Base-by-base conservation (phyloP, 148 eudicot species). In the Rheum nobile region DNA sequence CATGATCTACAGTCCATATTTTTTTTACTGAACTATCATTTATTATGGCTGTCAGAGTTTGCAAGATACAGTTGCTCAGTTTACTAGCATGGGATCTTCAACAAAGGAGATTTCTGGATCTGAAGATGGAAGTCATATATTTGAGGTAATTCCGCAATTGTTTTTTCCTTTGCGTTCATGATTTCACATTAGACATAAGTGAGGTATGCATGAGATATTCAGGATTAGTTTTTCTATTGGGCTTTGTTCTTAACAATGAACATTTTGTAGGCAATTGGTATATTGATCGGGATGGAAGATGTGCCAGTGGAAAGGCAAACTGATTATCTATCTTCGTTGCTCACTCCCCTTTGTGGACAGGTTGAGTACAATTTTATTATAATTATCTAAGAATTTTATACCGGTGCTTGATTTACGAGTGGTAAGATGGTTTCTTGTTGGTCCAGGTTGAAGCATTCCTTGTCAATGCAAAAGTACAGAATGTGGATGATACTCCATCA, bases 261-360 rank as follows among this genome's bases (percentile, higher is more conserved):
- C 8, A 44, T 77, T 65, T 78, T 71, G 69, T 76, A 95, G 99
- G 99, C 97, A 39, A 91, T 95, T 79, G 99, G 99, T 75, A 86
- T 95, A 77, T 79, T 95, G 75, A 90, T 91, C 76, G 99, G 99
- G 73, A 90, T 91, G 97, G 99, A 95, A 82, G 93, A 90, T 73
- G 93, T 95, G 76, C 89, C 91, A 10, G 77, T 79, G 46, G 88
- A 86, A 78, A 95, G 88, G 84, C 99, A 95, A 83, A 81, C 89
- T 24, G 90, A 87, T 41, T 91, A 85, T 74, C 91, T 95, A 21
- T 84, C 97, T 19, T 83, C 97, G 35, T 81, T 95, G 80, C 96
- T 95, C 55, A 90, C 87, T 54, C 99, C 99, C 78, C 94, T 95
- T 74, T 88, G 96, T 74, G 96, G 89, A 84, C 97, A 90, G 99